Base-by-base conservation (phyloP, 441 rosid genomes). In the Euphorbia celastroides region DNA sequence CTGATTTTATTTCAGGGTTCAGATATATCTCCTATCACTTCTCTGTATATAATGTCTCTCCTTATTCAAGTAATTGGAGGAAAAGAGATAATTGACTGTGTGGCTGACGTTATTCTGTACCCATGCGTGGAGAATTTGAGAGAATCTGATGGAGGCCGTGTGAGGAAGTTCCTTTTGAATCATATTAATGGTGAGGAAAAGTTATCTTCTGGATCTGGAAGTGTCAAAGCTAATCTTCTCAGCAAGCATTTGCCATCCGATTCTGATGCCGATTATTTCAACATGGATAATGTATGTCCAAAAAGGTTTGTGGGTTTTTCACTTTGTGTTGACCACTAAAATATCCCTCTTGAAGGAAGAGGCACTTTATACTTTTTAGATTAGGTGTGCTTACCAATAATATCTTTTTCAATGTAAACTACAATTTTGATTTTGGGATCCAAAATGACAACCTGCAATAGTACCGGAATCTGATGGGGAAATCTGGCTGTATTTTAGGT, bases 1-100 rank as follows among this genome's bases (percentile, higher is more conserved):
- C 50, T 41, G 25, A 60, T 67, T 65, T 60, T 38, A 17, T 71
- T 72, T 60, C 83, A 86, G 95, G 95, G 74, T 58, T 76, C 71
- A 66, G 74, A 72, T 66, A 62, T 79, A 57, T 86, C 92, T 64
- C 73, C 77, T 28, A 70, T 79, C 60, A 82, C 85, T 60, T 84
- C 92, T 79, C 67, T 86, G 69, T 86, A 81, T 70, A 46, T 83
- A 52, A 72, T 88, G 72, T 77, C 86, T 75, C 84, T 72, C 55
- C 74, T 84, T 76, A 74, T 86, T 76, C 89, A 83, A 82, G 83
- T 84, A 61, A 76, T 86, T 72, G 89, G 88, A 41, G 89, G 87
- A 72, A 80, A 72, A 66, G 57, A 71, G 32, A 74, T 88, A 31
- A 48, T 75, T 57, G 77, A 83, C 57, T 64, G 75, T 61, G 81